These are phyloP conservation scores for Rosa hybrid DNA, from an alignment of 331 rosid genomes.

Conservation along the genomic window DNA sequence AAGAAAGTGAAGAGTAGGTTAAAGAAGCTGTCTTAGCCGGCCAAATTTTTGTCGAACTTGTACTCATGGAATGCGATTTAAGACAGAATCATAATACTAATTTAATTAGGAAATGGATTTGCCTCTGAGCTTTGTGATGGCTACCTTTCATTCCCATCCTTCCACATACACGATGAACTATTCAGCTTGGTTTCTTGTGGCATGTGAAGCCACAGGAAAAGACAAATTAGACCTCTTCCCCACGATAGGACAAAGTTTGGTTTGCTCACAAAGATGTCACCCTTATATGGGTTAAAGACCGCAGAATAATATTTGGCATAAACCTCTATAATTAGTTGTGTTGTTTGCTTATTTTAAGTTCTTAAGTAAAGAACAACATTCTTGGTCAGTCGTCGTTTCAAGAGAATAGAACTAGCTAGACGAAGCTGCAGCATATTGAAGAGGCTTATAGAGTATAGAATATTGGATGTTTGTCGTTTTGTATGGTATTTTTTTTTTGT, in stretches of 20 bases:
- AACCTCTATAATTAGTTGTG: not conserved
- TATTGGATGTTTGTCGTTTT: not conserved
- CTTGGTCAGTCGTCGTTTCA: not conserved
- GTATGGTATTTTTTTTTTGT: too few relatives aligned
- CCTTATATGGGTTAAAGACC: not conserved
- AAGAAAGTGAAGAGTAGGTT: slow-evolving; percentile 54
- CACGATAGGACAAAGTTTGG: slow-evolving; percentile 27
- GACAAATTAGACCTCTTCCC: slow-evolving; percentile 64
- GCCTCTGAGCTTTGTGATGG: slow-evolving; percentile 31
- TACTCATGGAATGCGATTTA: slow-evolving; percentile 41
- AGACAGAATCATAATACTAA: slow-evolving; percentile 43
- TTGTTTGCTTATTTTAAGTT: not conserved
- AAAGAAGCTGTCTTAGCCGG: slow-evolving; percentile 92
- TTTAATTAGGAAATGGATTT: slow-evolving; percentile 33
- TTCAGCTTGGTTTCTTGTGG: slow-evolving; percentile 41
- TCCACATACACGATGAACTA: slow-evolving; percentile 32
- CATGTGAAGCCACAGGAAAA: slow-evolving; percentile 53
- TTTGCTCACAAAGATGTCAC: slow-evolving; percentile 24
- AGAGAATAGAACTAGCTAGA: not conserved
- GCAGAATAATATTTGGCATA: slow-evolving; percentile 16
- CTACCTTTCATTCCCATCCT: slow-evolving; percentile 53
- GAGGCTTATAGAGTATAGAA: not conserved
- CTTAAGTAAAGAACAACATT: not conserved
- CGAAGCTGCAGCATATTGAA: slow-evolving; percentile 5
- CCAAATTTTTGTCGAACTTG: slow-evolving; percentile 72